Percentiles rank a stretch among this genome's conserved stretches.
Conservation (phyloP, 306 rosid genomes). For the apple (Malus domestica) region ASM211411v1 NC_041801.1:3867001-3867500, state of each 20-base stretch:
- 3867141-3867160: not conserved
- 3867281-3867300: not conserved
- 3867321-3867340: not conserved
- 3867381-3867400: not conserved
- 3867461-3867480: conserved; percentile 68
- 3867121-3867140: no score
- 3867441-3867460: conserved; percentile 20
- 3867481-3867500: conserved; percentile 46
- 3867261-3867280: not conserved
- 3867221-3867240: not conserved
- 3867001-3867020: conserved; percentile 65
- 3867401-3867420: conserved; percentile 12
- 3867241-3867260: not conserved
- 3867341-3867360: not conserved
- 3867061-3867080: conserved; percentile 88
- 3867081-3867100: conserved; percentile 47
- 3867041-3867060: conserved; percentile 64
- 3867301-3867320: not conserved
- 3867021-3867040: conserved; percentile 61
- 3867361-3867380: not conserved
- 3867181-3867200: not conserved
- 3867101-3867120: not conserved
- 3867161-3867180: not conserved
- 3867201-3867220: no score
- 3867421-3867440: not conserved